These are phyloP conservation scores for Benincasa hispida DNA, from an alignment of 306 rosid genomes.

Conservation along the genomic window DNA sequence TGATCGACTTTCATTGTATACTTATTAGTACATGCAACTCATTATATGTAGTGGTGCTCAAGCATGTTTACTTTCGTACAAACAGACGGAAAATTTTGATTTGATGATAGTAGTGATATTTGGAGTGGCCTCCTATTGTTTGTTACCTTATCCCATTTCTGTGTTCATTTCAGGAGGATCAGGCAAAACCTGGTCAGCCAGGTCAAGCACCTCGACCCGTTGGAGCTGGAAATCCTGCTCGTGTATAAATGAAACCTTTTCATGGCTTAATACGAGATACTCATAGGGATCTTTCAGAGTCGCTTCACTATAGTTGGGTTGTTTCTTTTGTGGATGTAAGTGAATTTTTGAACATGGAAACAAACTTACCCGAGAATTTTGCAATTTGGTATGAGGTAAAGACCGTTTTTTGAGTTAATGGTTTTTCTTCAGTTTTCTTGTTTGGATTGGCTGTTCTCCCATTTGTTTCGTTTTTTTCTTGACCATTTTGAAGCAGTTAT, in stretches of 20 bases:
- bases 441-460: not conserved
- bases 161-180: slow-evolving; percentile 36
- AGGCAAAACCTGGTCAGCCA: slow-evolving; percentile 46
- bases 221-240: slow-evolving; percentile 34
- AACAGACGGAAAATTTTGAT: not conserved
- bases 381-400: not conserved
- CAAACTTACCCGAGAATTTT: not conserved
- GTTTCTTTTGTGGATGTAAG: not conserved
- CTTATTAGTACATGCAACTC: not conserved
- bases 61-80: not conserved
- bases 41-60: not conserved
- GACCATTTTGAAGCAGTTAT: too few relatives aligned
- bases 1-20: not conserved
- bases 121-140: not conserved
- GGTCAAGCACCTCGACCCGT: slow-evolving; percentile 46
- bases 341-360: not conserved
- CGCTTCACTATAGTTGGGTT: not conserved
- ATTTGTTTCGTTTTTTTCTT: too few relatives aligned
- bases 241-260: slow-evolving; percentile 13
- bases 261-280: not conserved
- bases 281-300: not conserved
- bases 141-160: not conserved
- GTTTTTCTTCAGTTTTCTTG: not conserved
- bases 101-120: not conserved
- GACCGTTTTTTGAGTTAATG: not conserved